Percentiles rank a stretch among this genome's conserved stretches.
Evolutionary conservation across 192 early-diverging fungal species (phyloP).

Genomic region (Powellomyces hirtus): DNA sequence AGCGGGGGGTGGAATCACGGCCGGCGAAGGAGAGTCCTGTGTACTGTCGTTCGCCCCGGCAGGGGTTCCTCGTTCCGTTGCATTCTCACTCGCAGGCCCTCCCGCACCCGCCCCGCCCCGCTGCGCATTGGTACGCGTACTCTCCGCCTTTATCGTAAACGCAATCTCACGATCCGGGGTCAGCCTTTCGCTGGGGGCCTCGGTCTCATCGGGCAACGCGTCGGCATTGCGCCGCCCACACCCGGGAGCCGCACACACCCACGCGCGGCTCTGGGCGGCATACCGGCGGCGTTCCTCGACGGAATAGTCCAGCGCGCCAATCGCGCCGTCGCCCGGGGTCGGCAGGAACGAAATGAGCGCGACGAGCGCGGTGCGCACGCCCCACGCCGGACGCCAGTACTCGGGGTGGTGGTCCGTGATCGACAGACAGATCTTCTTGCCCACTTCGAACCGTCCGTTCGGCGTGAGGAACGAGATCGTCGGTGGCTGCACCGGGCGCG

Average conservation of each 20-base stretch:
- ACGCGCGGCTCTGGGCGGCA: conserved; percentile 57
- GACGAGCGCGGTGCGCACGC: conserved; percentile 84
- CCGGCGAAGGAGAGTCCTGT: too few relatives aligned
- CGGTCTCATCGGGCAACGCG: conserved; percentile 35
- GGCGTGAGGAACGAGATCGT: conserved; percentile 52
- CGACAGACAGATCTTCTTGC: conserved; percentile 92
- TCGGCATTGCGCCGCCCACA: conserved; percentile 29
- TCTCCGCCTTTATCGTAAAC: conserved; percentile 13
- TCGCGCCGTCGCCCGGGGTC: conserved; percentile 76
- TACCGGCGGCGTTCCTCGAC: conserved; percentile 60
- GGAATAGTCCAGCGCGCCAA: conserved; percentile 75
- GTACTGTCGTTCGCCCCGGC: too few relatives aligned
- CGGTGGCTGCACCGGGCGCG: conserved; percentile 38
- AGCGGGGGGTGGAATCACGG: too few relatives aligned
- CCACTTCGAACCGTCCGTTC: conserved; percentile 81
- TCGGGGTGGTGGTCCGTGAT: conserved; percentile 95
- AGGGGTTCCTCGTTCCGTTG: too few relatives aligned
- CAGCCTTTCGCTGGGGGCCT: conserved; percentile 28
- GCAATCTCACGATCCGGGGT: conserved; percentile 21
- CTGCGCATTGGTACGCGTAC: too few relatives aligned
- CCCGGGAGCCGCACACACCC: conserved; percentile 38
- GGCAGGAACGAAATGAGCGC: conserved; percentile 90
- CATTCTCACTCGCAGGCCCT: too few relatives aligned
- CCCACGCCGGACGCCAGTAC: conserved; percentile 97
- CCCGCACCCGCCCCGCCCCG: too few relatives aligned